Percentiles rank a stretch among this genome's conserved stretches.
These are phyloP conservation scores for Claviceps citrina DNA, from an alignment of 2,329 filamentous ascomycete genomes.

Conservation along the genomic window DNA sequence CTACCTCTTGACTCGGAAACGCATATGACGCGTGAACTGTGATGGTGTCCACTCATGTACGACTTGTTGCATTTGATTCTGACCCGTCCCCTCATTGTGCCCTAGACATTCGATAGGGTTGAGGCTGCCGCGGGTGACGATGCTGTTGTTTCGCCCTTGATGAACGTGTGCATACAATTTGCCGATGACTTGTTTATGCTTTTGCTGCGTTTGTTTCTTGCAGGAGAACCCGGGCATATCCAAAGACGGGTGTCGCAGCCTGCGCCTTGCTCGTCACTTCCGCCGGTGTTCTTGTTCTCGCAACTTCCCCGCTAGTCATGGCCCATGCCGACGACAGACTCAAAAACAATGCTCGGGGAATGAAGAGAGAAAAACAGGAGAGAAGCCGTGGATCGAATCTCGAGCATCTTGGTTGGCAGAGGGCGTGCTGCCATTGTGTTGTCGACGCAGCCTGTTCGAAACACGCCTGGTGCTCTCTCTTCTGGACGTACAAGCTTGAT, in stretches of 20 bases:
- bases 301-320: background rate
- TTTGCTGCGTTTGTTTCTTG: background rate
- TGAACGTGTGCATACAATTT: slow-evolving; percentile 1
- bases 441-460: background rate
- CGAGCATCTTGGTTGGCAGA: background rate
- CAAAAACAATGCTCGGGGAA: background rate
- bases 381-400: background rate
- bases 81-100: slow-evolving; percentile 1
- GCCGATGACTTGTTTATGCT: slow-evolving; percentile 1
- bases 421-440: background rate
- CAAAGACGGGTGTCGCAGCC: background rate
- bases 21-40: slow-evolving; percentile 12
- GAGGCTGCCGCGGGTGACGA: background rate
- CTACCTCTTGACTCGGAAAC: slow-evolving; percentile 13
- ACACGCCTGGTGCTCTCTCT: background rate
- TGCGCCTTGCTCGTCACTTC: background rate
- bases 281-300: background rate
- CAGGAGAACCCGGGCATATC: background rate
- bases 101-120: background rate
- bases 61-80: slow-evolving; percentile 9
- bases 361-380: background rate
- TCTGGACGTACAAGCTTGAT: background rate
- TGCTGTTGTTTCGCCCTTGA: slow-evolving; percentile 1
- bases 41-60: slow-evolving; percentile 19
- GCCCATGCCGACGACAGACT: background rate